These are phyloP conservation scores for Panellus pusillus DNA, from an alignment of 768 basidiomycete species.

Conservation along the genomic window DNA sequence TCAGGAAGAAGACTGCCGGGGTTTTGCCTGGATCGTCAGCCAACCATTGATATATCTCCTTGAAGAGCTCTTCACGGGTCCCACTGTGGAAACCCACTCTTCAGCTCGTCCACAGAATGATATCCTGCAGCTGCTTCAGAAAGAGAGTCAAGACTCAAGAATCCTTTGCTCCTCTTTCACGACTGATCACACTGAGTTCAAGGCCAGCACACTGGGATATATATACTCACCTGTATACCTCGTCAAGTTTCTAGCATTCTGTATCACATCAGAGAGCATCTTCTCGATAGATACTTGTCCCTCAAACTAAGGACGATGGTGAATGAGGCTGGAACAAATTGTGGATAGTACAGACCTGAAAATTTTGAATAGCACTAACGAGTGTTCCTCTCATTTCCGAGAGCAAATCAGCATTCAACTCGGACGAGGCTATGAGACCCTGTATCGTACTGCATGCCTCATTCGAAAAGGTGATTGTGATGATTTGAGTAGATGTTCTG, in stretches of 20 bases:
- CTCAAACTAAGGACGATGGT: neutral
- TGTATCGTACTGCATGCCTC: too few species aligned
- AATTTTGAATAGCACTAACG: neutral
- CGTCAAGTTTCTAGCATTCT: neutral
- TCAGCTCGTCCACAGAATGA: constrained; percentile 1
- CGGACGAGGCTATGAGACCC: too few species aligned
- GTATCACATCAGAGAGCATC: neutral
- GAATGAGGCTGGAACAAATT: too few species aligned
- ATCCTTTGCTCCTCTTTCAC: neutral
- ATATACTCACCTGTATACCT: constrained; percentile 3
- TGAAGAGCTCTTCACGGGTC: neutral
- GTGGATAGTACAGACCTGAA: too few species aligned
- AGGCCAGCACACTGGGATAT: too few species aligned
- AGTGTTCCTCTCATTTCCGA: too few species aligned
- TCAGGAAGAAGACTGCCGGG: too few species aligned
- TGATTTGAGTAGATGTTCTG: too few species aligned
- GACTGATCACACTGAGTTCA: too few species aligned
- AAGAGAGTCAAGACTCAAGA: neutral
- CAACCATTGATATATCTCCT: neutral
- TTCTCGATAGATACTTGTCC: constrained; percentile 1
- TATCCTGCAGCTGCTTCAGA: neutral
- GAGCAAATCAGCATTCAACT: too few species aligned
- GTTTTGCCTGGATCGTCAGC: too few species aligned
- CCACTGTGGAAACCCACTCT: neutral
- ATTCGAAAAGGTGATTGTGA: too few species aligned